These are phyloP conservation scores for Scorias spongiosa DNA, from an alignment of 2,329 filamentous ascomycete genomes.

Conservation along the genomic window DNA sequence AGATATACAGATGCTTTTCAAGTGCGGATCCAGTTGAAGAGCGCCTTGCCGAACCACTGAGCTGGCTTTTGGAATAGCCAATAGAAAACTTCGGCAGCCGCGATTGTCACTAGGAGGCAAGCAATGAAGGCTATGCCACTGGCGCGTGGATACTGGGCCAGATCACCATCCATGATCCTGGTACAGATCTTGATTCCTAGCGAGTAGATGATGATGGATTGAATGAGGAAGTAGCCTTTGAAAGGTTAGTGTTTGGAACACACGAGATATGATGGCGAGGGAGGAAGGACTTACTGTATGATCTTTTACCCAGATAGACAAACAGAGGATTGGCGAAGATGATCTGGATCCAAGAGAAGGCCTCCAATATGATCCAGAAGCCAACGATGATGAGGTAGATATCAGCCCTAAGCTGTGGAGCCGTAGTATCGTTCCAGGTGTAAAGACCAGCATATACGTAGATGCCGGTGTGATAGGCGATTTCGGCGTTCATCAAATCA, in stretches of 20 bases:
- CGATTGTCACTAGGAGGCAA: conserved; percentile 7
- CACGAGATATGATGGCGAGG: conserved; percentile 1
- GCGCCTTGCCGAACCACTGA: conserved; percentile 5
- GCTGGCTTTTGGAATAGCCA: conserved; percentile 8
- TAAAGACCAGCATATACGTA: conserved; percentile 26
- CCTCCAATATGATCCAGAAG: conserved; percentile 27
- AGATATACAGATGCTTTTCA: conserved; percentile 1
- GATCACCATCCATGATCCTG: conserved; percentile 3
- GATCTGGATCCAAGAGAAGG: conserved; percentile 21
- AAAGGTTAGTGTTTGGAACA: not conserved
- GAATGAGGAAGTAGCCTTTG: conserved; percentile 27
- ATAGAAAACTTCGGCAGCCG: conserved; percentile 8
- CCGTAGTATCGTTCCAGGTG: conserved; percentile 16
- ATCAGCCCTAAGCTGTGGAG: conserved; percentile 26
- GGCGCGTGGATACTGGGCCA: conserved; percentile 4
- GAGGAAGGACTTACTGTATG: conserved; percentile 26
- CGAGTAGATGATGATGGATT: conserved; percentile 27
- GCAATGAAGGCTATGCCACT: conserved; percentile 9
- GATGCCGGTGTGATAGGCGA: conserved; percentile 26
- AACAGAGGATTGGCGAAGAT: conserved; percentile 22
- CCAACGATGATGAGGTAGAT: conserved; percentile 31
- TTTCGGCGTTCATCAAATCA: conserved; percentile 21
- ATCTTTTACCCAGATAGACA: conserved; percentile 25
- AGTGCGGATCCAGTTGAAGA: conserved; percentile 10
- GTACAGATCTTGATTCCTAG: conserved; percentile 32